Evolutionary conservation across 2,329 filamentous ascomycete genomes (phyloP), one percentile per base, ranked within the genome.

Genomic region (Exophiala viscosa): DNA sequence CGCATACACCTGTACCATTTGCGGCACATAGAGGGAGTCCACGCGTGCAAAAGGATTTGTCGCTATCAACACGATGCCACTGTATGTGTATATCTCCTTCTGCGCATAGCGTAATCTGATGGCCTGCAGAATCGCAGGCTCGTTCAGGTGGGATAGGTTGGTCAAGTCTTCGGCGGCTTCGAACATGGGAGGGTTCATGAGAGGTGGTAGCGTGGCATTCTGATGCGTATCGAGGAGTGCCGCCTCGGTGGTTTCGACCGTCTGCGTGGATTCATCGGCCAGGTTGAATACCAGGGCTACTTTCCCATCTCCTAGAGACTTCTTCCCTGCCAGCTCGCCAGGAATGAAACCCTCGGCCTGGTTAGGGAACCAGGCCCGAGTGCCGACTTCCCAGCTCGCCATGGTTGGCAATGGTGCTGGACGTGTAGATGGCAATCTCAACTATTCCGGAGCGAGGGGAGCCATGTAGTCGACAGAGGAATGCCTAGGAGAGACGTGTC

Each of bases 11-110:
- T 99, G 93, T n/a, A 99, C 91, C 92, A 99, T 99, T 61, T 93
- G 93, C 14, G 92, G 91, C 9, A 99, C 93, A 73, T 99, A 99
- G 67, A 99, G 84, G 38, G 93, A 99, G 71, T 99, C 93, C 62
- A 99, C 91, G 61, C 93, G 83, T 48, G 95, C 93, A 67, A 99
- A 99, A 17, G 93, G 93, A 74, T 99, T 99, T 59, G 93, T 95
- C 59, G 93, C 93, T 76, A 99, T 99, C 64, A 99, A 80, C 61
- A 99, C 93, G 67, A 99, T 97, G 69, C 93, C 93, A 70, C 90
- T 96, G 77, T 99, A 99, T 67, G 93, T 99, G 79, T 99, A 99
- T 66, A 99, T 99, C 72, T 99, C 93, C 75, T 97, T 97, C 72
- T 99, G 93, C 59, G 88, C 81, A 76, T 99, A 99, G 70, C 93